Base-by-base conservation (phyloP, 257 asterid species). In the Penstemon davidsonii region DNA sequence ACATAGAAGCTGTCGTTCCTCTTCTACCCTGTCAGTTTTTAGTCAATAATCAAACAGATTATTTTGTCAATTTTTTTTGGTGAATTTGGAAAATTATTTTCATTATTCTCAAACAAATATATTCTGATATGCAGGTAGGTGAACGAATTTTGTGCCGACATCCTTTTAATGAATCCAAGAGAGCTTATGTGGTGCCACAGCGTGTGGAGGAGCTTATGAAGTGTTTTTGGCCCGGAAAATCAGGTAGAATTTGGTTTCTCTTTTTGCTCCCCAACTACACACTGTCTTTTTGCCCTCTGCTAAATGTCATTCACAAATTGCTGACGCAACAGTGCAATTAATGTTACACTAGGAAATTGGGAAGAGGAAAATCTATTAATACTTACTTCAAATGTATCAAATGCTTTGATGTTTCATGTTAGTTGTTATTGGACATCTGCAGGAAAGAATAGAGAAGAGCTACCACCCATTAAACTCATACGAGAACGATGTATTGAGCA, bases 111-210 rank as follows among this genome's bases (percentile, higher is more conserved):
- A 25, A 25, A 25, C 33, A 10, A 36, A 49, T 10, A 15, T 70
- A 64, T 52, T 64, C 4, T 59, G 64, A 73, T 57, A 38, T 42
- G 60, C 80, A 90, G 95, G 91, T 74, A 45, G 94, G 96, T 56
- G 88, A 88, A 73, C 81, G 94, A 55, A 81, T 90, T 50, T 75
- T 90, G 72, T 88, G 97, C 71, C 91, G 96, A 55, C 97, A 90
- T 81, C 97, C 97, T 2, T 90, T 88, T 73, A 86, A 74, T 60
- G 97, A 88, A 76, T 88, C 97, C 69, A 90, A 90, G 78, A 83
- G 97, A 70, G 96, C 97, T 15, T 86, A 86, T 51, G 97, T 90
- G 76, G 88, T 88, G 45, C 97, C 97, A 15, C 90, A 88, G 33
- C 33, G 33, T 25, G 33, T 25, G 33, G 33, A 25, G 33, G 33